Evolutionary conservation across 2,329 filamentous ascomycete species (phyloP).

Genomic region (Lasiodiplodia sp.): DNA sequence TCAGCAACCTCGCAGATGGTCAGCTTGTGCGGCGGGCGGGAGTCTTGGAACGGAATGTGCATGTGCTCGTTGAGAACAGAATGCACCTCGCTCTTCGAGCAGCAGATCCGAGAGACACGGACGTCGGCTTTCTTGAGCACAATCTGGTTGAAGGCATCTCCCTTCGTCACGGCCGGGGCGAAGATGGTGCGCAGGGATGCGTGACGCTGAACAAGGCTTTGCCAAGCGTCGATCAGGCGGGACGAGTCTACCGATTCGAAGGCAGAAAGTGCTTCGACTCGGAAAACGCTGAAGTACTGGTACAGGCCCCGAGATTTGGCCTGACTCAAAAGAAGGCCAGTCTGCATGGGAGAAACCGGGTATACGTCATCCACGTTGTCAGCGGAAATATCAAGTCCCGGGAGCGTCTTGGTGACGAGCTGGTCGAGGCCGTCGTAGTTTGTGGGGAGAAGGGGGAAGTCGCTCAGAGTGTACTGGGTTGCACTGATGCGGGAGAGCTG

Average conservation of each 20-base stretch:
- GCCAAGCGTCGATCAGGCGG: conserved; percentile 45
- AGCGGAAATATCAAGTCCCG: background rate
- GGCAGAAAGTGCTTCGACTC: background rate
- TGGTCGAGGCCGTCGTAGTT: background rate
- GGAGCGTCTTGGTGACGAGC: background rate
- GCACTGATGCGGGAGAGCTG: conserved; percentile 23
- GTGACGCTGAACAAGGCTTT: conserved; percentile 46
- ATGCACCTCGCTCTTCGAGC: conserved; percentile 17
- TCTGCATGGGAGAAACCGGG: conserved; percentile 28
- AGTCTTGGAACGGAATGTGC: conserved; percentile 36
- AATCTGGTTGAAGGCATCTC: conserved; percentile 43
- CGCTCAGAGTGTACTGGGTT: conserved; percentile 11
- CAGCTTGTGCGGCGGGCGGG: conserved; percentile 49
- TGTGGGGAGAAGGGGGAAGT: conserved; percentile 15
- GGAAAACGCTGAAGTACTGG: conserved; percentile 8
- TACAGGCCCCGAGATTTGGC: conserved; percentile 14
- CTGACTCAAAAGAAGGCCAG: conserved; percentile 24
- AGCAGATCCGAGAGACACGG: conserved; percentile 27
- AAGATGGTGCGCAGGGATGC: conserved; percentile 43
- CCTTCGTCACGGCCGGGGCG: conserved; percentile 42
- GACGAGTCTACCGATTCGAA: conserved; percentile 35
- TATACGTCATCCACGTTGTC: conserved; percentile 36
- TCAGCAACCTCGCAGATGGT: background rate
- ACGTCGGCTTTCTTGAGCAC: conserved; percentile 32
- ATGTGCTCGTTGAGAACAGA: conserved; percentile 36